Conservation (phyloP, 208 protist genomes). For the Trypanosoma theileri region DNA sequence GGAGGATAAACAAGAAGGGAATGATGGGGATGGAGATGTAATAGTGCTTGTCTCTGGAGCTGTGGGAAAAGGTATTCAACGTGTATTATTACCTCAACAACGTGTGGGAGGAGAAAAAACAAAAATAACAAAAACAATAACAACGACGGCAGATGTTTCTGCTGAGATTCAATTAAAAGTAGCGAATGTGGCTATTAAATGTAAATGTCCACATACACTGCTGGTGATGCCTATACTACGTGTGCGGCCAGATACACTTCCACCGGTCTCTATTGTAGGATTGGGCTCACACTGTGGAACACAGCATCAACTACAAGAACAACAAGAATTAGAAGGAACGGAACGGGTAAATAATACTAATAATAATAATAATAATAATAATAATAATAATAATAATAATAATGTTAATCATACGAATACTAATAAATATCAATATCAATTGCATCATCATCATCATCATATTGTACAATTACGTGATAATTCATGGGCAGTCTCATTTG, state of each 20-base stretch:
- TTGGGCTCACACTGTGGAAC: slow-evolving; percentile 71
- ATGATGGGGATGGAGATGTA: slow-evolving; percentile 86
- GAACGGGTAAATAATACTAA: no score
- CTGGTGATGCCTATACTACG: slow-evolving; percentile 77
- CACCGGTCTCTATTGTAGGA: slow-evolving; percentile 55
- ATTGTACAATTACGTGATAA: slow-evolving; percentile 20
- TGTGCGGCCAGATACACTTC: slow-evolving; percentile 51
- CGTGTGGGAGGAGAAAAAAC: neutral
- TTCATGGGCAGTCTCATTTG: slow-evolving; percentile 48
- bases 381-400: neutral
- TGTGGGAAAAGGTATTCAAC: slow-evolving; percentile 33
- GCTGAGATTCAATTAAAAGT: slow-evolving; percentile 79
- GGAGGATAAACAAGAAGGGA: slow-evolving; percentile 36
- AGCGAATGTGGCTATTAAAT: slow-evolving; percentile 77
- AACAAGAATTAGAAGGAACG: neutral
- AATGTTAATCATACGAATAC: neutral
- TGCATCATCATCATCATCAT: neutral
- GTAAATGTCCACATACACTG: slow-evolving; percentile 89
- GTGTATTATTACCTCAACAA: slow-evolving; percentile 9
- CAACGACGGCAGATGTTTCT: neutral
- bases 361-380: no score
- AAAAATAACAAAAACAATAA: neutral
- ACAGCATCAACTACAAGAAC: neutral
- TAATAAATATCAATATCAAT: neutral
- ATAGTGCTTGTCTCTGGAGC: slow-evolving; percentile 69